Conservation (phyloP, 106 monocot species). For the Amphibolis antarctica region DNA sequence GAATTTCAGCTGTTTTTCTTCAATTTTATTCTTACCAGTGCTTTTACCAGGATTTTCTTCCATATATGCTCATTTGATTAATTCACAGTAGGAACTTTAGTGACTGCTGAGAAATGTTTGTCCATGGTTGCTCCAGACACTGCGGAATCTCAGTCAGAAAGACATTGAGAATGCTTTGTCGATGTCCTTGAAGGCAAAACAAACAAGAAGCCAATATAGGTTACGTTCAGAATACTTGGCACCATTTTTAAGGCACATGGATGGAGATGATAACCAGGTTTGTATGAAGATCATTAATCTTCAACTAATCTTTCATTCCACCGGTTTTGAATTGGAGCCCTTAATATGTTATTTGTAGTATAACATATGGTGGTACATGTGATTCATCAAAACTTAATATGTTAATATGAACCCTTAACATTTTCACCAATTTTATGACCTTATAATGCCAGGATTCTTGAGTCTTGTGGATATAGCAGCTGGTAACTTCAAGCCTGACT, state of each 20-base stretch:
- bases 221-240: slow-evolving; percentile 3
- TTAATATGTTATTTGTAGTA: slow-evolving; percentile 2
- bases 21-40: too few relatives aligned
- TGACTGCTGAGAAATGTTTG: not conserved
- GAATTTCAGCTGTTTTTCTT: too few relatives aligned
- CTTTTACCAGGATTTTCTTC: too few relatives aligned
- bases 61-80: not conserved
- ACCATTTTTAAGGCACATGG: slow-evolving; percentile 14
- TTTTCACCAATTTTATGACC: too few relatives aligned
- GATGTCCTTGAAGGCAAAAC: slow-evolving; percentile 30
- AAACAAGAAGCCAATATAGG: slow-evolving; percentile 9
- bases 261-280: slow-evolving; percentile 37
- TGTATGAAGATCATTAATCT: slow-evolving; percentile 33
- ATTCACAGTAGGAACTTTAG: not conserved
- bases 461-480: too few relatives aligned
- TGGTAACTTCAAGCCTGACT: too few relatives aligned
- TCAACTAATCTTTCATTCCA: slow-evolving; percentile 43
- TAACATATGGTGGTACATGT: too few relatives aligned
- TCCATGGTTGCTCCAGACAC: slow-evolving; percentile 22
- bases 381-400: too few relatives aligned
- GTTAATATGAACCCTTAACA: too few relatives aligned
- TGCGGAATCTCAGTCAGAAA: slow-evolving; percentile 32
- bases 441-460: too few relatives aligned
- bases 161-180: slow-evolving; percentile 39
- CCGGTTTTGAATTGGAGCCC: slow-evolving; percentile 13